phyloP scores from a whole-genome alignment of 108 stramenopile species.

The Stephanodiscus minutulus region DNA sequence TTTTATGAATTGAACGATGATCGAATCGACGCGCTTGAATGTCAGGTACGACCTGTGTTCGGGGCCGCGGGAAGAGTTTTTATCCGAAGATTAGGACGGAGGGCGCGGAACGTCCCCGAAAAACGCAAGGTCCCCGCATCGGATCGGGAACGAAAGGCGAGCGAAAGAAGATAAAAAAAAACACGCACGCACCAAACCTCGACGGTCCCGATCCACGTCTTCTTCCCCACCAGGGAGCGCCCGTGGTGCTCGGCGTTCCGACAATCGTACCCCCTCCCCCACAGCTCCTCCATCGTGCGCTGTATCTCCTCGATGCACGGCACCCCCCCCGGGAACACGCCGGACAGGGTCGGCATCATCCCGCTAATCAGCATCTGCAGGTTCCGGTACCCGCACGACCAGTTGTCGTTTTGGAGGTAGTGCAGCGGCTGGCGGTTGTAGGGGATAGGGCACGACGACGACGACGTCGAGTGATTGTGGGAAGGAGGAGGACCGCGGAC shows the following conservation, averaged over 20 bases:
- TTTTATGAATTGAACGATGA: slow-evolving; percentile 78
- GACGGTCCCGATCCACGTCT: slow-evolving; percentile 70
- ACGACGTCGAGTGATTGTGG: neutral
- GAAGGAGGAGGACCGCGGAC: neutral
- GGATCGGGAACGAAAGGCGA: no score
- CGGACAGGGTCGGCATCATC: slow-evolving; percentile 50
- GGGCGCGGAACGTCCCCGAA: no score
- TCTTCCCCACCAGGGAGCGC: slow-evolving; percentile 44
- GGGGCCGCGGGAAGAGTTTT: neutral
- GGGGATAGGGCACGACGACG: neutral
- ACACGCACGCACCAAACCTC: slow-evolving; percentile 69
- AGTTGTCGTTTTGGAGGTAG: slow-evolving; percentile 67
- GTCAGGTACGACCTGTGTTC: slow-evolving; percentile 40
- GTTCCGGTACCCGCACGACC: slow-evolving; percentile 85
- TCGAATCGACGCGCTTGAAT: slow-evolving; percentile 67
- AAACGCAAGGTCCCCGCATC: no score
- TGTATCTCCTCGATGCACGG: slow-evolving; percentile 65
- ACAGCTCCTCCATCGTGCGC: slow-evolving; percentile 58
- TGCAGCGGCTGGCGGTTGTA: slow-evolving; percentile 38
- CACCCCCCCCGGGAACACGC: slow-evolving; percentile 47
- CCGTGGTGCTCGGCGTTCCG: slow-evolving; percentile 68
- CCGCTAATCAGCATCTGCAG: slow-evolving; percentile 77
- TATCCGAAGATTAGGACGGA: neutral
- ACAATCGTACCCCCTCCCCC: slow-evolving; percentile 72
- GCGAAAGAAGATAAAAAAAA: no score